phyloP scores from a whole-genome alignment of 805 yeast species.

The Metschnikowia henanensis region DNA sequence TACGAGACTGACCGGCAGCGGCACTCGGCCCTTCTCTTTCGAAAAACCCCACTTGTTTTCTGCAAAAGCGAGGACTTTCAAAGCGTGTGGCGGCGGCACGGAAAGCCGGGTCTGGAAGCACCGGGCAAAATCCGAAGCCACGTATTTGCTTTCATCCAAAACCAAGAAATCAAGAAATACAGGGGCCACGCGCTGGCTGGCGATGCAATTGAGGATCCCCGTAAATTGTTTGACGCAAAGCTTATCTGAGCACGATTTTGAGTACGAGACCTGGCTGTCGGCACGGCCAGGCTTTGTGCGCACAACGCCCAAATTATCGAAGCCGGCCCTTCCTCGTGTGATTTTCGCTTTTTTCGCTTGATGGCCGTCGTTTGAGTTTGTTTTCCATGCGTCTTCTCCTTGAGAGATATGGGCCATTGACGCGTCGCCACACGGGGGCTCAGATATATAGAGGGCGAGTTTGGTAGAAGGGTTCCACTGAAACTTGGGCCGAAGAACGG shows the following conservation, averaged over 20 bases:
- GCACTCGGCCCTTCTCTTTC: slow-evolving; percentile 21
- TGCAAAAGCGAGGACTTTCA: slow-evolving; percentile 24
- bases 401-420: slow-evolving; percentile 50
- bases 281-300: slow-evolving; percentile 92
- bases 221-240: slow-evolving; percentile 60
- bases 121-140: slow-evolving; percentile 32
- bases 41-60: slow-evolving; percentile 25
- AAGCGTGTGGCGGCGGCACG: slow-evolving; percentile 11
- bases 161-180: slow-evolving; percentile 50
- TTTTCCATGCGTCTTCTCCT: slow-evolving; percentile 25
- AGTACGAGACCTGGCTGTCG: slow-evolving; percentile 69
- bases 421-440: slow-evolving; percentile 90
- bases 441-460: slow-evolving; percentile 66
- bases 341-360: slow-evolving; percentile 16
- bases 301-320: slow-evolving; percentile 57
- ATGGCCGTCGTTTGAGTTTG: slow-evolving; percentile 2
- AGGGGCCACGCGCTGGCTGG: slow-evolving; percentile 35
- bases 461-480: slow-evolving; percentile 22
- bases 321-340: slow-evolving; percentile 64
- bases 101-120: slow-evolving; percentile 38
- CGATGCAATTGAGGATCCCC: slow-evolving; percentile 51
- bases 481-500: too few species aligned
- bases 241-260: slow-evolving; percentile 92
- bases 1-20: slow-evolving; percentile 34
- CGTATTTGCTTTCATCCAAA: slow-evolving; percentile 36